A percentile compares a stretch with the other conserved stretches of the same genome.
Evolutionary conservation across 306 rosid genomes (phyloP).

Genomic region (Pyrus betulifolia): DNA sequence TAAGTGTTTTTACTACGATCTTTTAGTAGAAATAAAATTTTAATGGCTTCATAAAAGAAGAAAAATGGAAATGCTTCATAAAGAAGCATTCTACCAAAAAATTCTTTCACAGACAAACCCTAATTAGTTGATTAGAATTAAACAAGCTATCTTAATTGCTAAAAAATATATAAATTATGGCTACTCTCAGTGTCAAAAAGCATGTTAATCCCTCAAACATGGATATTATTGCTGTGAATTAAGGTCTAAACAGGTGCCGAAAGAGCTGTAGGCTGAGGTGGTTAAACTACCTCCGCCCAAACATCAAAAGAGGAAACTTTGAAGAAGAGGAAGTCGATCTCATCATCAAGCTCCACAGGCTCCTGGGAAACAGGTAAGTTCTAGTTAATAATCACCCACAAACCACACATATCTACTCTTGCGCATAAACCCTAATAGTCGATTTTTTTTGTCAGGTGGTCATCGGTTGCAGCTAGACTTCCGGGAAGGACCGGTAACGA

Average conservation of each 20-base stretch:
- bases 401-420: background rate
- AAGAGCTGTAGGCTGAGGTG: slow-evolving; percentile 64
- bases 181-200: too few species aligned
- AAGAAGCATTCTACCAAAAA: too few species aligned
- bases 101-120: too few species aligned
- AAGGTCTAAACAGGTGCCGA: slow-evolving; percentile 56
- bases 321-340: slow-evolving; percentile 47
- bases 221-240: background rate
- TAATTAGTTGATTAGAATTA: background rate
- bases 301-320: slow-evolving; percentile 55
- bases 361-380: slow-evolving; percentile 50
- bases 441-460: slow-evolving; percentile 40
- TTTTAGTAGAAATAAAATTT: too few species aligned
- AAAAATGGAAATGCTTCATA: too few species aligned
- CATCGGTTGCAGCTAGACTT: slow-evolving; percentile 52
- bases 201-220: background rate
- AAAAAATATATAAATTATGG: too few species aligned
- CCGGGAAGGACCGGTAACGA: slow-evolving; percentile 69
- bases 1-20: too few species aligned
- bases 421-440: background rate
- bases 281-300: slow-evolving; percentile 60
- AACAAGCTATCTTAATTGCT: too few species aligned
- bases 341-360: slow-evolving; percentile 51
- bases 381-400: background rate
- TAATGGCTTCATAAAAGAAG: too few species aligned